A percentile compares a stretch with the other conserved stretches of the same genome.
phyloP scores from a whole-genome alignment of 2,329 filamentous ascomycete genomes.

The Hortaea werneckii region DNA sequence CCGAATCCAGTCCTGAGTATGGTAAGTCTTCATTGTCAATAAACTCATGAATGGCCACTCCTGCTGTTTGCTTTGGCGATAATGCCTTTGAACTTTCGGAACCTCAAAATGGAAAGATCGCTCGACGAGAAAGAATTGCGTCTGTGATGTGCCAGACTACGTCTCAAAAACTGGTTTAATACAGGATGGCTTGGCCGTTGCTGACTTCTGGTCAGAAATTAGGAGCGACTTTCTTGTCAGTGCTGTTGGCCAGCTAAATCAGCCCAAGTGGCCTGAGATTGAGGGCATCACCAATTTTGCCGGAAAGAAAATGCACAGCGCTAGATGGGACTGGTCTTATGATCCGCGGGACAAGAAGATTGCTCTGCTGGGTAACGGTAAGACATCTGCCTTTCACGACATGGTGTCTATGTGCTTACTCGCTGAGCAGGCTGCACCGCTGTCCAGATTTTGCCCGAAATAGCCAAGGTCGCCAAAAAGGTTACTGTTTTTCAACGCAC shows the following conservation, averaged over 20 bases:
- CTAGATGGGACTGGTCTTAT: slow-evolving; percentile 52
- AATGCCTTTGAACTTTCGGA: too few relatives aligned
- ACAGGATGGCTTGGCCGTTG: too few relatives aligned
- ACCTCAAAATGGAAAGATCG: too few relatives aligned
- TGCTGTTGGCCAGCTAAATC: slow-evolving; percentile 50
- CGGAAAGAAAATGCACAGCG: slow-evolving; percentile 47
- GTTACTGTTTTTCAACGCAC: slow-evolving; percentile 49
- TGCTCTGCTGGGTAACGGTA: slow-evolving; percentile 50
- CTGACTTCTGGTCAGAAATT: slow-evolving; percentile 27
- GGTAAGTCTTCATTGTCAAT: too few relatives aligned
- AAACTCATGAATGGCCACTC: too few relatives aligned
- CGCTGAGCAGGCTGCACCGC: slow-evolving; percentile 41
- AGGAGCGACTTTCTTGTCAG: slow-evolving; percentile 47
- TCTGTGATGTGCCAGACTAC: too few relatives aligned
- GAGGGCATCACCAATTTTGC: slow-evolving; percentile 38
- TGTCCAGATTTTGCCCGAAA: slow-evolving; percentile 48
- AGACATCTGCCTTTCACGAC: slow-evolving; percentile 1
- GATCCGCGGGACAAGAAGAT: slow-evolving; percentile 45
- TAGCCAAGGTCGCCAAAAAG: slow-evolving; percentile 40
- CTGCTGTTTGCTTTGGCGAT: too few relatives aligned
- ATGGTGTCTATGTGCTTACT: slow-evolving; percentile 1
- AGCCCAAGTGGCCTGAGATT: slow-evolving; percentile 41
- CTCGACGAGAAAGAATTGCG: too few relatives aligned
- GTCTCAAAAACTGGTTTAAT: too few relatives aligned
- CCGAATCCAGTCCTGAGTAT: slow-evolving; percentile 43